Evolutionary conservation across 305 asterid genomes (phyloP).

Genomic region (Fraxinus velutina): DNA sequence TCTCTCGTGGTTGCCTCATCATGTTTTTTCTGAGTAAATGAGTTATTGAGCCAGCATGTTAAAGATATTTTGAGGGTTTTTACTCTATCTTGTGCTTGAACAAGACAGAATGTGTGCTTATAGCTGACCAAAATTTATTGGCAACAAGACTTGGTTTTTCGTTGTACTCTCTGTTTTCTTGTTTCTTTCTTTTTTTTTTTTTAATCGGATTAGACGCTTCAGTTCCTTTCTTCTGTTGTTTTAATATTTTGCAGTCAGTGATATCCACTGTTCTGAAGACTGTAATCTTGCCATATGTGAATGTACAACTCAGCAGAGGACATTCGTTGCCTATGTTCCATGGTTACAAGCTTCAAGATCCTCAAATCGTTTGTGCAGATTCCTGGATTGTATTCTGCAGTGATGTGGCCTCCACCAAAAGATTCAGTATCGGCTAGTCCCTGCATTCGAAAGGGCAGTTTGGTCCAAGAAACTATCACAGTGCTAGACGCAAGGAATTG

Average conservation of each 20-base stretch:
- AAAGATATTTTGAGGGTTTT: neutral
- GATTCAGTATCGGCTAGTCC: neutral
- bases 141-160: neutral
- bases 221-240: neutral
- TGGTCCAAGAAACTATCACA: neutral
- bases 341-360: constrained; percentile 64
- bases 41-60: neutral
- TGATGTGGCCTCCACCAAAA: constrained; percentile 40
- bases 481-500: neutral
- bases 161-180: neutral
- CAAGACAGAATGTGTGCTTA: neutral
- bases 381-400: constrained; percentile 62
- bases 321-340: constrained; percentile 49
- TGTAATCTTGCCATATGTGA: constrained; percentile 63
- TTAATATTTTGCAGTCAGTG: constrained; percentile 49
- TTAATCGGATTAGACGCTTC: neutral
- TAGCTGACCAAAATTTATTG: neutral
- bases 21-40: neutral
- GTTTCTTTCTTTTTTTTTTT: neutral
- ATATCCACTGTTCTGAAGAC: constrained; percentile 57
- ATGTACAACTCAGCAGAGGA: constrained; percentile 57
- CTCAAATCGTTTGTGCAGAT: constrained; percentile 45
- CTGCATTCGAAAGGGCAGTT: neutral
- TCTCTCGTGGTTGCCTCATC: neutral
- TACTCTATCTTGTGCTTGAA: neutral